These are phyloP conservation scores for Colletotrichum lini DNA, from an alignment of 2,329 filamentous ascomycete genomes.

Conservation along the genomic window DNA sequence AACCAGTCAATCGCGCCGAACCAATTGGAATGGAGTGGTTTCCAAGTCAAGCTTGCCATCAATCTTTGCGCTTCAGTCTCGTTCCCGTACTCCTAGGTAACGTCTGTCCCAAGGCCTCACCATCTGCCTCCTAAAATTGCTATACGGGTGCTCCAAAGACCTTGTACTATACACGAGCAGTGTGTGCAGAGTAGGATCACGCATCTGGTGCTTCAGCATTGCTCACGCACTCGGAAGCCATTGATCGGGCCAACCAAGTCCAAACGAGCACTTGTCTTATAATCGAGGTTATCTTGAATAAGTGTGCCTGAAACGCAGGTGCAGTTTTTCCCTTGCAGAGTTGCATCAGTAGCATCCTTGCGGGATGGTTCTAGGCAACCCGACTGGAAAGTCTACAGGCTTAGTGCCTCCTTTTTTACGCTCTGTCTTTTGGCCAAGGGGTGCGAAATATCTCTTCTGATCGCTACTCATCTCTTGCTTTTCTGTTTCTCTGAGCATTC, in stretches of 20 bases:
- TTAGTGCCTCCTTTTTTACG: not conserved
- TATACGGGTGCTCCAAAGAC: not conserved
- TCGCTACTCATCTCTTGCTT: constrained; percentile 15
- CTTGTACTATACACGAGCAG: too few relatives aligned
- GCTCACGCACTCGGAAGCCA: not conserved
- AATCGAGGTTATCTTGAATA: constrained; percentile 34
- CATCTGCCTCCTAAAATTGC: not conserved
- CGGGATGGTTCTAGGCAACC: not conserved
- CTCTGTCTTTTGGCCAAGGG: not conserved
- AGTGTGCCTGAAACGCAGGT: constrained; percentile 28
- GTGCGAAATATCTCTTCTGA: not conserved
- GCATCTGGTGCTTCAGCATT: not conserved
- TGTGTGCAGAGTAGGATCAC: not conserved
- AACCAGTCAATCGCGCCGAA: not conserved
- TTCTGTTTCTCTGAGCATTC: not conserved
- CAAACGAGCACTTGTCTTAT: constrained; percentile 31
- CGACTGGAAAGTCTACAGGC: not conserved
- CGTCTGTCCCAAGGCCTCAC: not conserved
- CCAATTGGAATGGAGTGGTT: not conserved
- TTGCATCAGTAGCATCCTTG: constrained; percentile 14
- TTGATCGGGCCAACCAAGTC: constrained; percentile 16
- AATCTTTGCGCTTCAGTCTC: not conserved
- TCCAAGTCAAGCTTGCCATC: not conserved
- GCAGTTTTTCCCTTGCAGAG: constrained; percentile 10
- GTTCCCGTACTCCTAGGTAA: not conserved